phyloP scores from a whole-genome alignment of 2,329 filamentous ascomycete species.

The Microcyclosporella mali region DNA sequence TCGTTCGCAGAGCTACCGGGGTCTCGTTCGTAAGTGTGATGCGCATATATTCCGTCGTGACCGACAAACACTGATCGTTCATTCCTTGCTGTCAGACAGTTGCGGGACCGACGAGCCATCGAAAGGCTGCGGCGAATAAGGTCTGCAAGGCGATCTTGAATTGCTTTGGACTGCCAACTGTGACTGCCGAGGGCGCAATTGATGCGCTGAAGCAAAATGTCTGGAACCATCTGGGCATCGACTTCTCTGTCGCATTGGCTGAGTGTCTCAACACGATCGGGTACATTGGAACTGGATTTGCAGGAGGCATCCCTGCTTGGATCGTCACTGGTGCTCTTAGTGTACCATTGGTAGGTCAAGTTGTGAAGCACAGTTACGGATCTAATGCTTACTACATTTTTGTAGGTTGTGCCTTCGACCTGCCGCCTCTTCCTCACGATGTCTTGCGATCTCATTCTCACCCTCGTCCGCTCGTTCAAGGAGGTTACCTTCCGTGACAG shows the following conservation, averaged over 20 bases:
- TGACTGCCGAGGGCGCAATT: constrained; percentile 15
- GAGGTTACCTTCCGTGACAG: constrained; percentile 15
- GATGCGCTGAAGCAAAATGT: constrained; percentile 20
- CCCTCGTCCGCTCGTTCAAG: constrained; percentile 29
- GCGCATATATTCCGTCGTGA: no score
- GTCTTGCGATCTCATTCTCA: constrained; percentile 31
- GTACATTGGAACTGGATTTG: constrained; percentile 20
- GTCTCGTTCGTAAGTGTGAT: constrained; percentile 8
- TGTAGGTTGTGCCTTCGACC: constrained; percentile 25
- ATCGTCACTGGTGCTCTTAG: constrained; percentile 21
- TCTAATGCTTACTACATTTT: background rate
- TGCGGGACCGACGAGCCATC: constrained; percentile 17
- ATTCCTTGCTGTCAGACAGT: constrained; percentile 5
- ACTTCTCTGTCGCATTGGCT: constrained; percentile 14
- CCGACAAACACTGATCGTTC: no score
- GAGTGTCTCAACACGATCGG: constrained; percentile 18
- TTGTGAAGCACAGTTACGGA: background rate
- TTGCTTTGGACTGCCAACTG: constrained; percentile 21
- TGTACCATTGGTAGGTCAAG: constrained; percentile 8
- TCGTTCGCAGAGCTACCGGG: constrained; percentile 24
- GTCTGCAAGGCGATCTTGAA: constrained; percentile 21
- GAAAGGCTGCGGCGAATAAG: constrained; percentile 21
- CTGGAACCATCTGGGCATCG: constrained; percentile 16
- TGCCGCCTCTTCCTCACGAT: constrained; percentile 31
- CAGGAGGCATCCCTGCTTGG: constrained; percentile 25